Conservation (phyloP, 108 stramenopile species). For the Discostella pseudostelligera region DNA sequence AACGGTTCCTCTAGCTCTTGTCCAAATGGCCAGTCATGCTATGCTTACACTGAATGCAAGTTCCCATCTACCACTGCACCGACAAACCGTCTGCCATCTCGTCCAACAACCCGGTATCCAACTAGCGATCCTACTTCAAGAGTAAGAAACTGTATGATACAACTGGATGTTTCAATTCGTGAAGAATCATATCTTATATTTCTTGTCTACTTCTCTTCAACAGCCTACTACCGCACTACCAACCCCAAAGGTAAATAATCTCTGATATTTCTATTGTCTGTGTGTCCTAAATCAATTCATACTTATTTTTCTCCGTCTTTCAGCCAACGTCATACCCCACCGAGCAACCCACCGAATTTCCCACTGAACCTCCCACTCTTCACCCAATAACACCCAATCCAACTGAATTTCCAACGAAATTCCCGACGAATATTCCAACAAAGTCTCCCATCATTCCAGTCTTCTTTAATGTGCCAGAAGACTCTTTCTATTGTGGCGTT, state of each 20-base stretch:
- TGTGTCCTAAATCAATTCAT: no score
- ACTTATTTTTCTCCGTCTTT: no score
- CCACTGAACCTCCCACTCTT: constrained; percentile 17
- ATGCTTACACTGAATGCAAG: constrained; percentile 80
- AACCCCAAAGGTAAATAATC: no score
- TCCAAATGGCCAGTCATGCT: constrained; percentile 70
- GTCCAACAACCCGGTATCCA: no score
- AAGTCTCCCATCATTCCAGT: constrained; percentile 40
- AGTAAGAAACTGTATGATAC: no score
- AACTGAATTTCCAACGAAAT: constrained; percentile 31
- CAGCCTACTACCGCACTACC: not conserved
- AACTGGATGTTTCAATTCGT: no score
- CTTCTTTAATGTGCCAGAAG: constrained; percentile 38
- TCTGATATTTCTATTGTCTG: no score
- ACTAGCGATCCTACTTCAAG: no score
- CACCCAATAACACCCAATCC: constrained; percentile 26
- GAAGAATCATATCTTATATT: no score
- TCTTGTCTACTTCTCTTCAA: not conserved
- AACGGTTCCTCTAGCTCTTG: constrained; percentile 57
- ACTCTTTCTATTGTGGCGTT: constrained; percentile 48
- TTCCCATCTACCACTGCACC: no score
- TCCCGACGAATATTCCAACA: constrained; percentile 36
- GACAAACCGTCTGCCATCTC: no score
- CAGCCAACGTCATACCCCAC: not conserved
- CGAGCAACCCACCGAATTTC: constrained; percentile 9